A percentile compares a stretch with the other conserved stretches of the same genome.
phyloP scores from a whole-genome alignment of 495 filamentous ascomycete species.

The Niebla homalea region DNA sequence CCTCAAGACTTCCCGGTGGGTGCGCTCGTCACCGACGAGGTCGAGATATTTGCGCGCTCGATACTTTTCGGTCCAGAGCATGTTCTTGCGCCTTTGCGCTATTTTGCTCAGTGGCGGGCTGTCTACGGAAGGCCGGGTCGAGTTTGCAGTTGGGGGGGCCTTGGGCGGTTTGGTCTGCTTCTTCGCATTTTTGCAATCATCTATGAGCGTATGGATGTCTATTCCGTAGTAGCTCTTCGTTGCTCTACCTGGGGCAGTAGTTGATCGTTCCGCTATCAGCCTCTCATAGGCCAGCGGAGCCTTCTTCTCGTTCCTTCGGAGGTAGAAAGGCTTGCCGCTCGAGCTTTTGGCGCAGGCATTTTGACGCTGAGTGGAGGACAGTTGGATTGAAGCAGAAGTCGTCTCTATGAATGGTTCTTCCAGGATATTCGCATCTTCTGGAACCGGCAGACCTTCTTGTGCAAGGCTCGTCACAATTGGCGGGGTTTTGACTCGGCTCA shows the following conservation, averaged over 20 bases:
- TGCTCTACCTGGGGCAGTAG: slow-evolving; percentile 54
- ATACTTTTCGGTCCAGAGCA: slow-evolving; percentile 83
- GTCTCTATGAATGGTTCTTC: slow-evolving; percentile 17
- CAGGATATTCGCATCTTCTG: slow-evolving; percentile 5
- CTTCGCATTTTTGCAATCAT: slow-evolving; percentile 38
- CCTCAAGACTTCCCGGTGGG: slow-evolving; percentile 76
- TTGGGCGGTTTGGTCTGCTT: slow-evolving; percentile 17
- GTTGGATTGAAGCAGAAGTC: neutral
- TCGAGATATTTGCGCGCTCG: slow-evolving; percentile 85
- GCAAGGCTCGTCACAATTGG: no score
- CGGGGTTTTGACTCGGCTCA: neutral
- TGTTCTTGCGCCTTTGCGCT: slow-evolving; percentile 33
- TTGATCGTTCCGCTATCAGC: slow-evolving; percentile 56
- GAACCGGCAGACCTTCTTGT: neutral
- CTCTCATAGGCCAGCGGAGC: slow-evolving; percentile 46
- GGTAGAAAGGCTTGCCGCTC: slow-evolving; percentile 45
- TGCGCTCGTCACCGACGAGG: slow-evolving; percentile 85
- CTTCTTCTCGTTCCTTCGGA: slow-evolving; percentile 37
- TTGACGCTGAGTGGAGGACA: no score
- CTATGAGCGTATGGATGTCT: slow-evolving; percentile 69
- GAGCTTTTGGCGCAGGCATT: slow-evolving; percentile 41
- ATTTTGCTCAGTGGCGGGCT: slow-evolving; percentile 23
- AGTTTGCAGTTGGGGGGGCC: slow-evolving; percentile 18
- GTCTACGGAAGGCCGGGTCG: slow-evolving; percentile 25
- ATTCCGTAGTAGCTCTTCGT: slow-evolving; percentile 81